Conservation (phyloP, 305 asterid species). For the Solanum hybrid region DNA sequence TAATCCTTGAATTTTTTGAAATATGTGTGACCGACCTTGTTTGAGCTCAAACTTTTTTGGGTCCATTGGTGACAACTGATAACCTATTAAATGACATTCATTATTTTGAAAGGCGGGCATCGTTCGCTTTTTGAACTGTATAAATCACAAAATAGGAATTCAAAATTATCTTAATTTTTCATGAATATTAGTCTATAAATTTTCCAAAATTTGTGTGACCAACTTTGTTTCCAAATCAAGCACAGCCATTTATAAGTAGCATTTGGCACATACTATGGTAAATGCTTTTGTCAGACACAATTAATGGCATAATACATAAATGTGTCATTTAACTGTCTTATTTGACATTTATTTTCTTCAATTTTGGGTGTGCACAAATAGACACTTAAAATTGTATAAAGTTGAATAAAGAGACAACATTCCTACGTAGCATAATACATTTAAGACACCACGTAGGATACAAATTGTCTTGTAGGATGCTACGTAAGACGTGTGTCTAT, state of each 20-base stretch:
- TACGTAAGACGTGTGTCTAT: neutral
- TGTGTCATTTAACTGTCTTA: accelerated
- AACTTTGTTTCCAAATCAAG: neutral
- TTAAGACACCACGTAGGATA: no score
- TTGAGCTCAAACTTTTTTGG: accelerated
- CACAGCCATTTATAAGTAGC: neutral
- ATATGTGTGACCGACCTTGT: neutral
- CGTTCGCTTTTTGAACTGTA: neutral
- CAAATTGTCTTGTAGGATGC: no score
- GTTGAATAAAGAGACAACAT: no score
- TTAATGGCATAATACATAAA: neutral
- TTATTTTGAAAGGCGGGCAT: neutral
- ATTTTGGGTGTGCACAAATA: neutral
- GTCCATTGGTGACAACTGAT: neutral
- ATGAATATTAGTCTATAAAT: no score
- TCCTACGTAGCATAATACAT: no score
- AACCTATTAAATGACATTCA: neutral
- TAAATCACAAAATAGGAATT: no score
- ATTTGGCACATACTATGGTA: neutral
- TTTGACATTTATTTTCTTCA: accelerated
- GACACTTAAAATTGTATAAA: neutral
- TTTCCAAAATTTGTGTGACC: no score
- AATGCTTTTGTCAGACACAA: neutral
- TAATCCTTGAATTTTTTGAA: no score
- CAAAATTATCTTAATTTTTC: neutral